A percentile compares a stretch with the other conserved stretches of the same genome.
These are phyloP conservation scores for Colletotrichum sp. DNA, from an alignment of 2,329 filamentous ascomycete genomes.

Conservation along the genomic window DNA sequence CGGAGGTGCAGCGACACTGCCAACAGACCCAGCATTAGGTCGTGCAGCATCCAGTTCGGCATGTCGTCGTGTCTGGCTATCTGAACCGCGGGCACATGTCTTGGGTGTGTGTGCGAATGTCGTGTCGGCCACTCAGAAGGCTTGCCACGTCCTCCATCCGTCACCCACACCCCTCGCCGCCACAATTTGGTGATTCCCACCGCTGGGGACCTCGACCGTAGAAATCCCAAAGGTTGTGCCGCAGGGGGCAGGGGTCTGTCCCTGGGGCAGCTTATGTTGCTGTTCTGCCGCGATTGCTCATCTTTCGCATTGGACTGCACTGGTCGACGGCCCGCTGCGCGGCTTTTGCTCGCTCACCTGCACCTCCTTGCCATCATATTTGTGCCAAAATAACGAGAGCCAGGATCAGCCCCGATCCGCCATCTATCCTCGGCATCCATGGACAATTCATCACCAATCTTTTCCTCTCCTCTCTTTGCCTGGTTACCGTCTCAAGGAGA, in stretches of 20 bases:
- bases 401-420: neutral
- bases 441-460: neutral
- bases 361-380: neutral
- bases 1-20: neutral
- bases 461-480: neutral
- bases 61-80: constrained; percentile 14
- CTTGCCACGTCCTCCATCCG: constrained; percentile 6
- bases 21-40: constrained; percentile 4
- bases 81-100: constrained; percentile 5
- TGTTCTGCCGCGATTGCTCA: neutral
- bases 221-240: neutral
- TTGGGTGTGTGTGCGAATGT: constrained; percentile 13
- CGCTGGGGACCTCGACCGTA: constrained; percentile 11
- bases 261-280: neutral
- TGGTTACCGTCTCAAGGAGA: neutral
- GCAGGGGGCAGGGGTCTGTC: constrained; percentile 11
- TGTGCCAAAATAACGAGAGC: neutral
- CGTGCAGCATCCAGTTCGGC: constrained; percentile 20
- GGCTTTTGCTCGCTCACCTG: neutral
- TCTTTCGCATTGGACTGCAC: neutral
- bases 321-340: neutral
- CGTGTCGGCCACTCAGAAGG: constrained; percentile 1
- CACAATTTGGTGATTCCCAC: constrained; percentile 5
- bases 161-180: constrained; percentile 14
- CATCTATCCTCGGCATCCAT: neutral